phyloP scores from a whole-genome alignment of 768 basidiomycete genomes.

The Hericium erinaceus region DNA sequence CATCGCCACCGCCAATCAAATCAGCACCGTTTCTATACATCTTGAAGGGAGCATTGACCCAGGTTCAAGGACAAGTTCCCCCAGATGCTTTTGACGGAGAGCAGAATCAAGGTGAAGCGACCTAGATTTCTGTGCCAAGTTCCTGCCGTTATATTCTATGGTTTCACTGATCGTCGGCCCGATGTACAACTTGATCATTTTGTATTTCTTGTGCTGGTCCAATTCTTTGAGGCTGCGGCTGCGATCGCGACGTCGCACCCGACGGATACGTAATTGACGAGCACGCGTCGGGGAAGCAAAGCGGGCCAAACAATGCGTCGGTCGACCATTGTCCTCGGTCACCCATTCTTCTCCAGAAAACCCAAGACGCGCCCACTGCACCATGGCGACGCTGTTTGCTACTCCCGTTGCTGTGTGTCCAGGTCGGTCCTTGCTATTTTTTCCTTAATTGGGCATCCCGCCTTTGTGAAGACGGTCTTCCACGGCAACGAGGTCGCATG shows the following conservation, averaged over 20 bases:
- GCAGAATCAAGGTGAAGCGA: not conserved
- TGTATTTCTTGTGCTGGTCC: too few species aligned
- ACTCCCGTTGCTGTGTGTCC: slow-evolving; percentile 2
- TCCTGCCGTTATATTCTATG: too few species aligned
- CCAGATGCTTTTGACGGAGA: slow-evolving; percentile 70
- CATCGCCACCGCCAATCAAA: slow-evolving; percentile 66
- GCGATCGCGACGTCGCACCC: too few species aligned
- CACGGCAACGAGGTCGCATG: not conserved
- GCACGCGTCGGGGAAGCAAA: not conserved
- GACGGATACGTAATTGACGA: not conserved
- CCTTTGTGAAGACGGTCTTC: not conserved
- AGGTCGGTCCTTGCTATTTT: not conserved
- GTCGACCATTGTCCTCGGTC: not conserved
- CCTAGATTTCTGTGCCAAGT: too few species aligned
- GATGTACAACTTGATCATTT: too few species aligned
- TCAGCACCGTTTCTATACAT: slow-evolving; percentile 75
- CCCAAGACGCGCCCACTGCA: not conserved
- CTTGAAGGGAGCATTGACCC: slow-evolving; percentile 73
- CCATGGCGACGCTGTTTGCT: not conserved
- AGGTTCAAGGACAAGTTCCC: slow-evolving; percentile 81
- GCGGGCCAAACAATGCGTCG: not conserved
- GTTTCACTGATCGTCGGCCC: too few species aligned
- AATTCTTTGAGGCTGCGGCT: too few species aligned
- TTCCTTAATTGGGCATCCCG: not conserved
- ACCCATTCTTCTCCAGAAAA: not conserved